phyloP scores from a whole-genome alignment of 2,329 filamentous ascomycete genomes.

The Microthyrium microscopicum region DNA sequence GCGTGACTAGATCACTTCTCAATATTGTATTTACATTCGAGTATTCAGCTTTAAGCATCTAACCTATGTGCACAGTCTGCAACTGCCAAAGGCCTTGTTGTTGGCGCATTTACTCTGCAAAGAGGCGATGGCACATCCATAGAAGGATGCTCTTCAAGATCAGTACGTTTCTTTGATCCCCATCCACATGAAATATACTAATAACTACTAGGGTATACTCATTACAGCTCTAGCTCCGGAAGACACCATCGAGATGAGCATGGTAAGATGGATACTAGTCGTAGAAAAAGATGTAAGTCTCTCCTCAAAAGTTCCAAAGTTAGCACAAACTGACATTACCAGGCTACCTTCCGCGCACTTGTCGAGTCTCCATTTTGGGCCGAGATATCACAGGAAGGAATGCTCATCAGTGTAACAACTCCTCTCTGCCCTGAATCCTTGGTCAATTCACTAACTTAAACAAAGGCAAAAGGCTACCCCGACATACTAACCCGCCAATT shows the following conservation, averaged over 20 bases:
- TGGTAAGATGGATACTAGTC: conserved; percentile 48
- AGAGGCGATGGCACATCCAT: conserved; percentile 28
- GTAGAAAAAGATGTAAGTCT: conserved; percentile 59
- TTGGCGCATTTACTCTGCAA: conserved; percentile 37
- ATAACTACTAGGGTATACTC: conserved; percentile 35
- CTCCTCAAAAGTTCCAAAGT: too few species aligned
- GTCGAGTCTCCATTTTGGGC: conserved; percentile 40
- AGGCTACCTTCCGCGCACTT: conserved; percentile 63
- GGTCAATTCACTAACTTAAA: background rate
- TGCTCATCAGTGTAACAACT: conserved; percentile 47
- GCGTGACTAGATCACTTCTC: conserved; percentile 43
- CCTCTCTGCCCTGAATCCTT: background rate
- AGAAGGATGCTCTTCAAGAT: conserved; percentile 23
- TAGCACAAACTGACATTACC: background rate
- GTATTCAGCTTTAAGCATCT: background rate
- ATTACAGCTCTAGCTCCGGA: conserved; percentile 40
- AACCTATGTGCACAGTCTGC: conserved; percentile 38
- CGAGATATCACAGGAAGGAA: conserved; percentile 34
- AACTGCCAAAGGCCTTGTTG: conserved; percentile 54
- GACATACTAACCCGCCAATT: conserved; percentile 56
- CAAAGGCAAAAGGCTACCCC: conserved; percentile 65
- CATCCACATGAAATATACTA: background rate
- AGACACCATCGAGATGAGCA: conserved; percentile 31
- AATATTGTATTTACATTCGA: conserved; percentile 43
- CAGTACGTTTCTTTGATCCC: conserved; percentile 15